Conservation (phyloP, 129 eudicot genomes). For the Flaveria ramosissima region DNA sequence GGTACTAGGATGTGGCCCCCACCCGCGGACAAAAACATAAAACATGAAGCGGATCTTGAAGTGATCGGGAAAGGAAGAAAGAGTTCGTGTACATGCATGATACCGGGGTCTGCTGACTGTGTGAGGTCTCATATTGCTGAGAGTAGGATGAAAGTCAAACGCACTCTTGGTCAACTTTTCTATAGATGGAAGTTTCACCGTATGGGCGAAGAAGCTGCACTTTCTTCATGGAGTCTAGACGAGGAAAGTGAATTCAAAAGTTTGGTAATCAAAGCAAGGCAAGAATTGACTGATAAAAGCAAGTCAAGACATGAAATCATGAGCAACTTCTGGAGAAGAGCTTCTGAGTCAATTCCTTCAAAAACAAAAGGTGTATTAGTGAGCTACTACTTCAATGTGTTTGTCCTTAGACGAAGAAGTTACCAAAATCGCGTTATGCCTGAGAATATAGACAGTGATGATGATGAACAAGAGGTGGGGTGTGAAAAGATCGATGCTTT, state of each 20-base stretch:
- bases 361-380: constrained; percentile 63
- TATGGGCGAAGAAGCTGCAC: constrained; percentile 90
- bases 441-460: constrained; percentile 72
- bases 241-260: constrained; percentile 67
- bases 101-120: constrained; percentile 59
- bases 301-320: constrained; percentile 25
- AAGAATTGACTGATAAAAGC: constrained; percentile 31
- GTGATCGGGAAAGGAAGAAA: constrained; percentile 56
- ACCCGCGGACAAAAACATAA: constrained; percentile 22
- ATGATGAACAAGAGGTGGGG: constrained; percentile 68
- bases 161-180: constrained; percentile 53
- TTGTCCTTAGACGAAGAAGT: constrained; percentile 51
- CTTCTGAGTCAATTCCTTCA: constrained; percentile 45
- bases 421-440: constrained; percentile 79
- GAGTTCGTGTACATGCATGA: constrained; percentile 46
- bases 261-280: constrained; percentile 42
- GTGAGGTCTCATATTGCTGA: constrained; percentile 72
- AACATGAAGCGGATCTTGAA: constrained; percentile 15
- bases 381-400: constrained; percentile 82
- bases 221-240: constrained; percentile 59
- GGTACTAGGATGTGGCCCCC: constrained; percentile 71
- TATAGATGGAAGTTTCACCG: constrained; percentile 66
- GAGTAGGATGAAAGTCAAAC: constrained; percentile 51
- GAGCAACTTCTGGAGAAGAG: constrained; percentile 54
- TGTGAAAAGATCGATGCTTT: constrained; percentile 37